Evolutionary conservation across 2,329 filamentous ascomycete genomes (phyloP).

Genomic region (Xylariaceae sp.): DNA sequence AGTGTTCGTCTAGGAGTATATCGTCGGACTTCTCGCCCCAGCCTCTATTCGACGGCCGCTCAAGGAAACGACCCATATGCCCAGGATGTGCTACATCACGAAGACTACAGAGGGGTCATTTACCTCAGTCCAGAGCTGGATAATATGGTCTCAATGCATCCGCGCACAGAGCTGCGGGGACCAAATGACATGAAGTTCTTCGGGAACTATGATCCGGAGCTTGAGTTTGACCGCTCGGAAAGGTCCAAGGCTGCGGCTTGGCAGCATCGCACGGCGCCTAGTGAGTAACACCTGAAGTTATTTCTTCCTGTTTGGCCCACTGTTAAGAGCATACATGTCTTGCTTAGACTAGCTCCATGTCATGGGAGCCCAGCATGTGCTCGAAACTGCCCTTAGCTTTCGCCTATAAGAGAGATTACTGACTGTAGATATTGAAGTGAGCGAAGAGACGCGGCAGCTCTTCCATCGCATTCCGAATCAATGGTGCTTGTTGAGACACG

Average conservation of each 20-base stretch:
- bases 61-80: not conserved
- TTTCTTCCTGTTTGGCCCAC: no score
- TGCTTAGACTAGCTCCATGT: no score
- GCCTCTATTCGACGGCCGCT: not conserved
- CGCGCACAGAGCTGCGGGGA: slow-evolving; percentile 4
- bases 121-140: slow-evolving; percentile 22
- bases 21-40: not conserved
- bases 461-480: slow-evolving; percentile 18
- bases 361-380: no score
- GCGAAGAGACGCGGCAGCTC: not conserved
- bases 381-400: no score
- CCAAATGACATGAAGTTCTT: slow-evolving; percentile 1
- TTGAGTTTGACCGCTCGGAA: slow-evolving; percentile 16
- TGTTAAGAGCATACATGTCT: no score
- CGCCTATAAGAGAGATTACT: no score
- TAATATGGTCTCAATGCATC: slow-evolving; percentile 18
- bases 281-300: no score
- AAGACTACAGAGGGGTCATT: slow-evolving; percentile 9
- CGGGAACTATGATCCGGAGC: slow-evolving; percentile 9
- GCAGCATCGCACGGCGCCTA: slow-evolving; percentile 3
- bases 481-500: slow-evolving; percentile 19
- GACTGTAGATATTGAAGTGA: no score
- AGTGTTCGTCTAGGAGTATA: slow-evolving; percentile 20
- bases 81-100: not conserved
- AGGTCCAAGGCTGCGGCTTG: slow-evolving; percentile 19